A percentile compares a stretch with the other conserved stretches of the same genome.
These are phyloP conservation scores for Verbena officinalis DNA, from an alignment of 257 asterid genomes.

Conservation along the genomic window DNA sequence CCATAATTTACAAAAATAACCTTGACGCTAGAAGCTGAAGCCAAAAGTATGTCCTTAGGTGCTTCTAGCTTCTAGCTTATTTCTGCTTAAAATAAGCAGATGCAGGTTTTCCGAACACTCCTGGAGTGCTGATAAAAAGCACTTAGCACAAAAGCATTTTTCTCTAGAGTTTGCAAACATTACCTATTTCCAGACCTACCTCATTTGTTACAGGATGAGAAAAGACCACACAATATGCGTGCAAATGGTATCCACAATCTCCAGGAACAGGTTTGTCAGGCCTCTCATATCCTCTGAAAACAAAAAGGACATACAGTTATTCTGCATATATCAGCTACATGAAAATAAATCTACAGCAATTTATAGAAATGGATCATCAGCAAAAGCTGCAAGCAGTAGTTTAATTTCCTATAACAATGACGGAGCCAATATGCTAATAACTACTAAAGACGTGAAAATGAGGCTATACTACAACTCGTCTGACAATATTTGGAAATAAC, in stretches of 20 bases:
- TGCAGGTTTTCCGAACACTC: no score
- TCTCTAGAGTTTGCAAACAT: no score
- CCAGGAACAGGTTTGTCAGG: slow-evolving; percentile 98
- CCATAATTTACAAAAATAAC: no score
- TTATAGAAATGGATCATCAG: background rate
- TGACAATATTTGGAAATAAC: background rate
- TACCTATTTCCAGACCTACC: slow-evolving; percentile 44
- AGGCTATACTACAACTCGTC: background rate
- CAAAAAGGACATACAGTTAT: slow-evolving; percentile 22
- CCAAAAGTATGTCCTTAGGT: no score
- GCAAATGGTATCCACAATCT: slow-evolving; percentile 94
- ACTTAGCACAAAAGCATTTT: no score
- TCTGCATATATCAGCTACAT: background rate
- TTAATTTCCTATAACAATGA: background rate
- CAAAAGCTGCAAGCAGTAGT: background rate
- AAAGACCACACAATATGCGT: slow-evolving; percentile 73
- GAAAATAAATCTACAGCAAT: slow-evolving; percentile 13
- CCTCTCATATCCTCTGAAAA: slow-evolving; percentile 71
- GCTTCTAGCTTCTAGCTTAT: no score
- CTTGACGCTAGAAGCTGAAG: no score
- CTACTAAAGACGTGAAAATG: background rate
- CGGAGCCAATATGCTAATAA: slow-evolving; percentile 4
- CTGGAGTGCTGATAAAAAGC: no score
- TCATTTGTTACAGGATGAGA: slow-evolving; percentile 67
- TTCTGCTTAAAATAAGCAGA: slow-evolving; percentile 12